phyloP scores from a whole-genome alignment of 306 rosid species.

The Prinsepia uniflora region DNA sequence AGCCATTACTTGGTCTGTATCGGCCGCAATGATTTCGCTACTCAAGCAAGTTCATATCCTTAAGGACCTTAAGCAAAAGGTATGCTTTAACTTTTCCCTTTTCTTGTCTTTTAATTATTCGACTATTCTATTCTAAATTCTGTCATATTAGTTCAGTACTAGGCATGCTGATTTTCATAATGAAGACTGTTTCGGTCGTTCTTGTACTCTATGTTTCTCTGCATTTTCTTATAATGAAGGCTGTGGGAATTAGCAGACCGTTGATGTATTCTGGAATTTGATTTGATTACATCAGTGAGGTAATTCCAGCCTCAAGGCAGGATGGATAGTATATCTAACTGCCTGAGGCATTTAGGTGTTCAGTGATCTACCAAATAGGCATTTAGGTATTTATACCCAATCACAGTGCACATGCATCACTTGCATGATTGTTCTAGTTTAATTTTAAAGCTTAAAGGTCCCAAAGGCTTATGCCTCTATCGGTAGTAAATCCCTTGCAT shows the following conservation, averaged over 20 bases:
- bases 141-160: conserved; percentile 8
- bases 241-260: conserved; percentile 1
- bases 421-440: background rate
- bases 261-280: background rate
- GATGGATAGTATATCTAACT: too few relatives aligned
- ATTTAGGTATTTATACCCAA: background rate
- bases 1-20: conserved; percentile 85
- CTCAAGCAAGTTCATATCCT: conserved; percentile 18
- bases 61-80: conserved; percentile 12
- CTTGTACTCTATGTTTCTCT: background rate
- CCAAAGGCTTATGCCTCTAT: background rate
- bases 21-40: conserved; percentile 44
- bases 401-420: background rate
- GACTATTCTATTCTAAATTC: background rate
- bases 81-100: conserved; percentile 10
- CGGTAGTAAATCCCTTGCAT: background rate
- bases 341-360: too few relatives aligned
- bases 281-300: background rate
- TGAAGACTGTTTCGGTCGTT: too few relatives aligned
- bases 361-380: too few relatives aligned
- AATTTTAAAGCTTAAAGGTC: background rate
- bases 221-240: background rate
- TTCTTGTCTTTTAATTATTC: background rate
- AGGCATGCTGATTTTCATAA: background rate
- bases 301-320: too few relatives aligned